Percentiles rank a stretch among this genome's conserved stretches.
Evolutionary conservation across 208 protist genomes (phyloP).

Genomic region (Trypanosoma caninum): DNA sequence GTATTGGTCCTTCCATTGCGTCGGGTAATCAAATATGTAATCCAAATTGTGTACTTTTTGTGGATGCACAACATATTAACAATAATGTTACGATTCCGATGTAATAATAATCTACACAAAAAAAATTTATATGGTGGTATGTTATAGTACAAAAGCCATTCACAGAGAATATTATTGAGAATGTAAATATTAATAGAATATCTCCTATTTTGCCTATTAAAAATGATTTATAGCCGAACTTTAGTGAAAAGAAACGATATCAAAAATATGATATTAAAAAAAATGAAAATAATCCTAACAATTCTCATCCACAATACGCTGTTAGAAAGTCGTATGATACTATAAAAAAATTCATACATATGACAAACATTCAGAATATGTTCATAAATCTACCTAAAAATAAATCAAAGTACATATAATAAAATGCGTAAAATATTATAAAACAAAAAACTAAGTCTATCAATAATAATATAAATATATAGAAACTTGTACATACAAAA

Average conservation of each 20-base stretch:
- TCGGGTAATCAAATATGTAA: slow-evolving; percentile 80
- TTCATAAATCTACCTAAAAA: slow-evolving; percentile 68
- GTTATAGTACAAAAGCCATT: slow-evolving; percentile 59
- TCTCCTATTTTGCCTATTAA: slow-evolving; percentile 84
- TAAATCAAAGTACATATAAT: slow-evolving; percentile 88
- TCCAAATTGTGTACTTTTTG: slow-evolving; percentile 78
- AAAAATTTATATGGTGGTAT: slow-evolving; percentile 70
- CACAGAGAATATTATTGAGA: slow-evolving; percentile 44
- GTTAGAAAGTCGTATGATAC: slow-evolving; percentile 81
- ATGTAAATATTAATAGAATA: slow-evolving; percentile 59
- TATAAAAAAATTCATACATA: slow-evolving; percentile 89
- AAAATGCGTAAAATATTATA: slow-evolving; percentile 80
- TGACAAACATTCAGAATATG: slow-evolving; percentile 81
- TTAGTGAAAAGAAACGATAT: slow-evolving; percentile 76
- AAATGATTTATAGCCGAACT: slow-evolving; percentile 85
- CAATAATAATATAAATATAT: slow-evolving; percentile 74
- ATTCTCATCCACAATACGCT: slow-evolving; percentile 78
- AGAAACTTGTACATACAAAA: slow-evolving; percentile 63
- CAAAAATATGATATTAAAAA: slow-evolving; percentile 89
- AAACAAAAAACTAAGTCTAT: slow-evolving; percentile 85
- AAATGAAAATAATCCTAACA: slow-evolving; percentile 83
- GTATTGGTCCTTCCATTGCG: slow-evolving; percentile 80
- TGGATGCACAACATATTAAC: slow-evolving; percentile 71
- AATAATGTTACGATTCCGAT: slow-evolving; percentile 46
- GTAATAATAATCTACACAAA: slow-evolving; percentile 77